These are phyloP conservation scores for Avicennia marina DNA, from an alignment of 257 asterid genomes.

Conservation along the genomic window DNA sequence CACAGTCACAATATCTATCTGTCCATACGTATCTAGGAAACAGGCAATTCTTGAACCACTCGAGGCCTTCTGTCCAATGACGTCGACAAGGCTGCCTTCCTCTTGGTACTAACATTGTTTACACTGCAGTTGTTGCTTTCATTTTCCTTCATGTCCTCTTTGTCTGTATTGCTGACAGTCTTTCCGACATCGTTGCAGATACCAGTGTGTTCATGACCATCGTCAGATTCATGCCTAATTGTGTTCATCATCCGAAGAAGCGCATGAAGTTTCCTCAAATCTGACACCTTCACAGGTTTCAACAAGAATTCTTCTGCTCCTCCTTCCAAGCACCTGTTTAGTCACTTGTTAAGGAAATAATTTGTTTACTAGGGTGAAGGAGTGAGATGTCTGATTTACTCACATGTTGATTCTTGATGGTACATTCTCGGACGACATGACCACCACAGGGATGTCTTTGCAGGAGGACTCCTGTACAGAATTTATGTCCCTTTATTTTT, in stretches of 20 bases:
- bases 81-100: slow-evolving; percentile 25
- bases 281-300: slow-evolving; percentile 52
- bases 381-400: neutral
- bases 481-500: neutral
- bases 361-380: too few species aligned
- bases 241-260: slow-evolving; percentile 17
- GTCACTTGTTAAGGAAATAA: too few species aligned
- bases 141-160: slow-evolving; percentile 16
- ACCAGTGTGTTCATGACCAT: too few species aligned
- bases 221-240: too few species aligned
- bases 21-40: slow-evolving; percentile 17
- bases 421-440: slow-evolving; percentile 58
- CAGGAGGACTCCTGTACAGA: slow-evolving; percentile 42
- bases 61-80: slow-evolving; percentile 33
- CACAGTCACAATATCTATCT: too few species aligned
- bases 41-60: slow-evolving; percentile 28
- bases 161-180: neutral
- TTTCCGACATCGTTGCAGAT: too few species aligned
- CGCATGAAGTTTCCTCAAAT: slow-evolving; percentile 40
- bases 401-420: slow-evolving; percentile 60
- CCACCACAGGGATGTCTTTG: slow-evolving; percentile 56
- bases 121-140: slow-evolving; percentile 25
- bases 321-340: slow-evolving; percentile 58
- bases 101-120: slow-evolving; percentile 34
- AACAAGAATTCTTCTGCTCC: slow-evolving; percentile 52